phyloP scores from a whole-genome alignment of 148 eudicot genomes.

The Linanthus parryae region DNA sequence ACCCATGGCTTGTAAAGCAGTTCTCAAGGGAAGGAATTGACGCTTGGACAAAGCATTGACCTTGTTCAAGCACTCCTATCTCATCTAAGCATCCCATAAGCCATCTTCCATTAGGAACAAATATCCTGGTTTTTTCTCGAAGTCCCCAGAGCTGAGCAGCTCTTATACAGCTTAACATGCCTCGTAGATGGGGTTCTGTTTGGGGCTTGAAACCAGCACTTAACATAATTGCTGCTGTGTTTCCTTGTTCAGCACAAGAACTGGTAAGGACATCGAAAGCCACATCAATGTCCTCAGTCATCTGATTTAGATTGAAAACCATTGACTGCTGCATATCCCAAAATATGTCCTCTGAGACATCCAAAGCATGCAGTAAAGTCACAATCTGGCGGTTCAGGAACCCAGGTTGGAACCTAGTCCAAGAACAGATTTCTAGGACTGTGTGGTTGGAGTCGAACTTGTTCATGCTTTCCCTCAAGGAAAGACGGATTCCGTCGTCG shows the following conservation, averaged over 20 bases:
- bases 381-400: constrained; percentile 80
- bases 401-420: constrained; percentile 88
- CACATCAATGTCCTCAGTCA: constrained; percentile 50
- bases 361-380: constrained; percentile 64
- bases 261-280: constrained; percentile 69
- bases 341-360: constrained; percentile 57
- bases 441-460: constrained; percentile 67
- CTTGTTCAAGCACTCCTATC: constrained; percentile 63
- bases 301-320: constrained; percentile 54
- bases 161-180: constrained; percentile 75
- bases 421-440: constrained; percentile 77
- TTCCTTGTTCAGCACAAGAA: constrained; percentile 75
- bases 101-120: constrained; percentile 77
- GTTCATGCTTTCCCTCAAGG: constrained; percentile 68
- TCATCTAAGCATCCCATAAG: constrained; percentile 94
- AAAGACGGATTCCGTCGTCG: constrained; percentile 35
- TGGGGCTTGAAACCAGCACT: constrained; percentile 81
- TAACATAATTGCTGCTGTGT: constrained; percentile 85
- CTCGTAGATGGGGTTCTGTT: constrained; percentile 69
- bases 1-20: constrained; percentile 65
- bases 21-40: constrained; percentile 61
- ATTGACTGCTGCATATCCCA: constrained; percentile 72
- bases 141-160: constrained; percentile 76
- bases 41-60: constrained; percentile 80
- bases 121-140: constrained; percentile 73